A percentile compares a stretch with the other conserved stretches of the same genome.
Evolutionary conservation across 1,284 basidiomycete genomes (phyloP).

Genomic region (Ganoderma resinaceum): DNA sequence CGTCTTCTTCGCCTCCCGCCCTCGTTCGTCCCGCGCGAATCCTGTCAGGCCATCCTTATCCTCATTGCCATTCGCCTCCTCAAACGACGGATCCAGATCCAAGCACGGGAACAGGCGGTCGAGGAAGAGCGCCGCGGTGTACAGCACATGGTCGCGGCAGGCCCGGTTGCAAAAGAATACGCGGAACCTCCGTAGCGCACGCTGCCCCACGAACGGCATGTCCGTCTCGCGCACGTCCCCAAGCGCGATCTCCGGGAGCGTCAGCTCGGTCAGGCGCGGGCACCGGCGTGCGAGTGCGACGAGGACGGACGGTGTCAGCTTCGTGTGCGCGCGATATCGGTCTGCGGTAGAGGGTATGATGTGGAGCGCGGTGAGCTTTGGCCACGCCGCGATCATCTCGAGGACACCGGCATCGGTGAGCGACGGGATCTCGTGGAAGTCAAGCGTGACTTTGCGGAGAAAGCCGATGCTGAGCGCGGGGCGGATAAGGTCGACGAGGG

Average conservation of each 20-base stretch:
- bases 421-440: background rate
- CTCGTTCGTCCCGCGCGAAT: background rate
- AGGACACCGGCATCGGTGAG: background rate
- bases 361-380: constrained; percentile 8
- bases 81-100: background rate
- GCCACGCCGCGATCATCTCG: constrained; percentile 8
- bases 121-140: constrained; percentile 2
- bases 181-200: background rate
- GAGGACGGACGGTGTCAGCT: background rate
- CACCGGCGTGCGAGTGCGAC: background rate
- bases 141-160: background rate
- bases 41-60: background rate
- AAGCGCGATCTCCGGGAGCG: background rate
- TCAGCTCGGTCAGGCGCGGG: constrained; percentile 1
- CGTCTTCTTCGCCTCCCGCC: background rate
- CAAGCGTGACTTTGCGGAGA: constrained; percentile 3
- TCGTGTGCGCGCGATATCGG: background rate
- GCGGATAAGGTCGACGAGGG: background rate
- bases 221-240: background rate
- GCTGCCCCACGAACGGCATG: constrained; percentile 6
- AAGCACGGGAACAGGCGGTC: constrained; percentile 13
- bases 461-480: background rate
- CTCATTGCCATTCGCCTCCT: background rate
- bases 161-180: background rate
- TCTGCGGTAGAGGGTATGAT: background rate